Base-by-base conservation (phyloP, 148 eudicot genomes). In the Camellia sinensis region DNA sequence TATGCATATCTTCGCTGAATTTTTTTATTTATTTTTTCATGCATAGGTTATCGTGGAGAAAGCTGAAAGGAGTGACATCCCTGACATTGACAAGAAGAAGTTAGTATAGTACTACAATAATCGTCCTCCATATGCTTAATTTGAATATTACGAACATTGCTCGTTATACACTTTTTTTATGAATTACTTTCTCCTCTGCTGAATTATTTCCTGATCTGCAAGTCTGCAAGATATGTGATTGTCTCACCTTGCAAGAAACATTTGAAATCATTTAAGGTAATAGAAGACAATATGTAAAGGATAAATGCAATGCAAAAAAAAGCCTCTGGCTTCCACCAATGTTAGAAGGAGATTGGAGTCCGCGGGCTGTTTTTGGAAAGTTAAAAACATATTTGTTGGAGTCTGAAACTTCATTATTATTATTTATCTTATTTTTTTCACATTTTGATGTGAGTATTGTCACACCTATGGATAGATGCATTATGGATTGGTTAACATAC, bases 51-150 rank as follows among this genome's bases (percentile, higher is more conserved):
- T 94, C 80, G 96, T 92, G 40, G 98, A 94, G 90, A 92, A 90
- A 81, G 97, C 98, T 78, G 98, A 92, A 85, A 90, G 90, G 84
- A 89, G 91, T 78, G 98, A 94, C 84, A 92, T 94, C 41, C 94
- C 97, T 78, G 98, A 94, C 78, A 94, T 94, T 79, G 98, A 94
- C 87, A 94, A 94, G 89, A 94, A 94, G 81, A 94, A 94, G 98
- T 92, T 45, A 82, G 94, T 87, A 73, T 17, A 50, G 8, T 71
- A 9, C 22, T 52, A 40, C 56, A 79, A 56, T n/a, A 40, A 67
- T 21, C 67, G 1, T 45, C 17, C 13, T 69, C 29, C 17, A 5
- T 3, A 1, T 43, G 41, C 57, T 5, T 46, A 21, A n/a, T 71
- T 11, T 71, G 19, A 0, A 15, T 65, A 44, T 46, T 11, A 29